These are phyloP conservation scores for Hyaloscypha variabilis DNA, from an alignment of 495 filamentous ascomycete genomes.

Conservation along the genomic window DNA sequence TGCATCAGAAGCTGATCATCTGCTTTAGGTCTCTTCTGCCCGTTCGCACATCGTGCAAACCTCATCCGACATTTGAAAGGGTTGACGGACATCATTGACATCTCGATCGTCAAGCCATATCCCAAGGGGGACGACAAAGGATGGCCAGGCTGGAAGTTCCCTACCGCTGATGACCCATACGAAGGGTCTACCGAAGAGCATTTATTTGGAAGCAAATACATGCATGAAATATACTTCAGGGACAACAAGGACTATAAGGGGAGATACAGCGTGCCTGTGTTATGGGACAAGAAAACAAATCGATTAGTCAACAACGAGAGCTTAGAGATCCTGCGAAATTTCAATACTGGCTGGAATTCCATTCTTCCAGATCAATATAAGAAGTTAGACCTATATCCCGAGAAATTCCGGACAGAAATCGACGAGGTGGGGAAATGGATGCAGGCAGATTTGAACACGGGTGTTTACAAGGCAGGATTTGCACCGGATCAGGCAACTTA, in stretches of 20 bases:
- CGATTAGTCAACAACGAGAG: conserved; percentile 47
- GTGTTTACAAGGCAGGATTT: conserved; percentile 66
- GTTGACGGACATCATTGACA: conserved; percentile 54
- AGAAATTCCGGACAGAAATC: conserved; percentile 60
- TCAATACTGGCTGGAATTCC: conserved; percentile 72
- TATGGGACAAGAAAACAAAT: conserved; percentile 79
- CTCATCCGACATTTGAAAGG: conserved; percentile 58
- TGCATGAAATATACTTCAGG: conserved; percentile 74
- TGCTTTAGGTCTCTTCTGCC: conserved; percentile 43
- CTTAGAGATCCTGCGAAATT: conserved; percentile 74
- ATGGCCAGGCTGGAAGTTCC: conserved; percentile 48
- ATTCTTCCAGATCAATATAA: conserved; percentile 65
- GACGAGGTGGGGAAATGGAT: conserved; percentile 81
- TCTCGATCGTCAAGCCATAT: conserved; percentile 52
- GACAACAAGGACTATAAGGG: conserved; percentile 69
- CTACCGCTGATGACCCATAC: conserved; percentile 58
- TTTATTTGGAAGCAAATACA: conserved; percentile 58
- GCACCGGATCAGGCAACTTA: conserved; percentile 73
- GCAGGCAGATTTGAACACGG: conserved; percentile 85
- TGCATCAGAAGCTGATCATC: conserved; percentile 1
- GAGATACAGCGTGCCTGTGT: conserved; percentile 75
- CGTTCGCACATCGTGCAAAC: conserved; percentile 63
- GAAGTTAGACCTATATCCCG: conserved; percentile 62
- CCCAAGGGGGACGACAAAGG: conserved; percentile 37
- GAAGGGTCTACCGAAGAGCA: conserved; percentile 43